Base-by-base conservation (phyloP, 1,139 yeast genomes). In the Geotrichum bryndzae region DNA sequence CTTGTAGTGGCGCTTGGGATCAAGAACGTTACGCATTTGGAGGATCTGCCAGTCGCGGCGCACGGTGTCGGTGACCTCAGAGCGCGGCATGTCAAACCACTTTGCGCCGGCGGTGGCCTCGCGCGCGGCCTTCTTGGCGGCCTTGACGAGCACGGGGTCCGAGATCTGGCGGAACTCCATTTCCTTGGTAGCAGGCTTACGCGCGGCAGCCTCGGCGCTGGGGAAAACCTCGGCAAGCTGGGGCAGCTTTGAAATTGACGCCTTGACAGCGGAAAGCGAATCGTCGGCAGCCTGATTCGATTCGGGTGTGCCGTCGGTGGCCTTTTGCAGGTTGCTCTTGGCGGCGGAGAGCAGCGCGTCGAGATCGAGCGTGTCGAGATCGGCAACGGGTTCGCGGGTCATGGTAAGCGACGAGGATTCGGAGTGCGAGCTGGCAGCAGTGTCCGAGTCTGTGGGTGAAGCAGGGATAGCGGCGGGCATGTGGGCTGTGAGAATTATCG, bases 1-100 rank as follows among this genome's bases (percentile, higher is more conserved):
- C 76, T 89, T 90, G 76, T 94, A 94, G 76, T 91, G 97, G 70
- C 98, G 84, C 75, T 94, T 94, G 4, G 98, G 98, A 72, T 94
- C 99, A 66, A 94, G 80, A 23, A 94, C 97, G 65, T 88, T 86
- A 75, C 99, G 85, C 78, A 92, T 90, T 70, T 90, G 87, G 63
- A 94, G 80, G 41, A 94, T 77, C 71, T 85, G 80, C 68, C 95
- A 74, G 73, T 94, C 98, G 64, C 96, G 80, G 70, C 87, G 88
- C 41, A 89, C 73, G 56, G 81, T 82, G 1, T 87, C 84, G 0
- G 96, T 89, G 66, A 91, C 75, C 68, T 90, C 96, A 1, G 89
- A 86, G 66, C 85, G 86, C 54, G 90, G 89, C 83, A 94, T 82
- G 64, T 86, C 81, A 72, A 91, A 94, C 98, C 98, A 94, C 65